Conservation (phyloP, 2,329 filamentous ascomycete species). For the Aureobasidium leucospermi region DNA sequence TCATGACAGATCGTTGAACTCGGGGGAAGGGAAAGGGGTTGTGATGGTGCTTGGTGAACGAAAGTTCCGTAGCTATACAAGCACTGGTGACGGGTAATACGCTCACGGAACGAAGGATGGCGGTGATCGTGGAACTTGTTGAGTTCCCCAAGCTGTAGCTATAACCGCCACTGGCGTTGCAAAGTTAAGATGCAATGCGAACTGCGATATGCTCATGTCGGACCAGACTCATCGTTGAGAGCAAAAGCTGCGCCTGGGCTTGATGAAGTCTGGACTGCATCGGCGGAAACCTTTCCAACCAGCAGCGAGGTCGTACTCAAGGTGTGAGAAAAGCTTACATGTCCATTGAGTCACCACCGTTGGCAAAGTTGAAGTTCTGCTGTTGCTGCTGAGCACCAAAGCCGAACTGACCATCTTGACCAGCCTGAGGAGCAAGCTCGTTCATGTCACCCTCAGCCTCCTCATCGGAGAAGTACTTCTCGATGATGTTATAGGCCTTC, state of each 20-base stretch:
- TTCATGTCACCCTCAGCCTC: conserved; percentile 80
- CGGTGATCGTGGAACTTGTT: neutral
- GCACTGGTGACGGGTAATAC: neutral
- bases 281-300: neutral
- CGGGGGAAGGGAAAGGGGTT: neutral
- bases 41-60: neutral
- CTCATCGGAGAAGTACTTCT: conserved; percentile 99
- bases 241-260: neutral
- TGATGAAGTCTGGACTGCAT: neutral
- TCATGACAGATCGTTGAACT: conserved; percentile 5
- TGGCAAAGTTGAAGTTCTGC: conserved; percentile 91
- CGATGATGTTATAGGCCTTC: conserved; percentile 99
- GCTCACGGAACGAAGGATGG: neutral
- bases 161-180: neutral
- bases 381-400: conserved; percentile 67
- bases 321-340: conserved; percentile 31
- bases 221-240: too few relatives aligned
- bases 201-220: neutral
- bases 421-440: conserved; percentile 65
- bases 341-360: conserved; percentile 65
- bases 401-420: conserved; percentile 69
- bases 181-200: neutral
- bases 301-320: neutral
- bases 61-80: neutral
- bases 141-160: neutral